Conservation (phyloP, 495 filamentous ascomycete genomes). For the Cercophora samala region DNA sequence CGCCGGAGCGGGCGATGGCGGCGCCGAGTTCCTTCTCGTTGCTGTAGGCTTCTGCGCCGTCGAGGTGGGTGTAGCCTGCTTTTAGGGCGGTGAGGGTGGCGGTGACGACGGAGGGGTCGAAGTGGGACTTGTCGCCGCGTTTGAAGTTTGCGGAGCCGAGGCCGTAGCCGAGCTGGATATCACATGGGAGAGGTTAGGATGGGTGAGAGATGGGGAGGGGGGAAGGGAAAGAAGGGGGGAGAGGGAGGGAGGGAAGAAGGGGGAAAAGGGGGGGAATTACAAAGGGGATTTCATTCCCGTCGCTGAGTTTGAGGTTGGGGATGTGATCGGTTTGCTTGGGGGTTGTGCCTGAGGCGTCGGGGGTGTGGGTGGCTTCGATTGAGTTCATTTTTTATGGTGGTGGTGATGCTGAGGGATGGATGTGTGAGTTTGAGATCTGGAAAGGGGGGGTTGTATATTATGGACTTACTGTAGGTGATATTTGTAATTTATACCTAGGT, state of each 20-base stretch:
- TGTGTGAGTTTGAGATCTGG: conserved; percentile 4
- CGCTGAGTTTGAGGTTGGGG: conserved; percentile 59
- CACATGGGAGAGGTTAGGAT: neutral
- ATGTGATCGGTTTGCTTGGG: conserved; percentile 39
- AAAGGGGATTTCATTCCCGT: conserved; percentile 70
- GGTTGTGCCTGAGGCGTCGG: conserved; percentile 25
- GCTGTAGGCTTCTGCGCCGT: conserved; percentile 81
- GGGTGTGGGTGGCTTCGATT: conserved; percentile 28
- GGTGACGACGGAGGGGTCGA: conserved; percentile 56
- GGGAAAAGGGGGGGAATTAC: conserved; percentile 46
- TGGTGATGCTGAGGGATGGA: neutral
- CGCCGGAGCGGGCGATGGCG: conserved; percentile 65
- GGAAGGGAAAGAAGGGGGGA: no score
- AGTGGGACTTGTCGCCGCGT: conserved; percentile 28
- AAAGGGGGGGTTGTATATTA: neutral
- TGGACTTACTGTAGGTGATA: neutral
- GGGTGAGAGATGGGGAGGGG: neutral
- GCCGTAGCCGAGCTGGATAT: conserved; percentile 66
- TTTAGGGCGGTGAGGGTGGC: conserved; percentile 65
- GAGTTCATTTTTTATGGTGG: conserved; percentile 40
- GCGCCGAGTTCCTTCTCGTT: conserved; percentile 74
- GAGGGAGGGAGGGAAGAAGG: neutral
- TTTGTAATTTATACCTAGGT: neutral
- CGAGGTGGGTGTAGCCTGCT: conserved; percentile 70
- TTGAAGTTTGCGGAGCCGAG: conserved; percentile 49